Percentiles rank a stretch among this genome's conserved stretches.
Evolutionary conservation across 1,139 yeast species (phyloP).

Genomic region (Pichia sp.): DNA sequence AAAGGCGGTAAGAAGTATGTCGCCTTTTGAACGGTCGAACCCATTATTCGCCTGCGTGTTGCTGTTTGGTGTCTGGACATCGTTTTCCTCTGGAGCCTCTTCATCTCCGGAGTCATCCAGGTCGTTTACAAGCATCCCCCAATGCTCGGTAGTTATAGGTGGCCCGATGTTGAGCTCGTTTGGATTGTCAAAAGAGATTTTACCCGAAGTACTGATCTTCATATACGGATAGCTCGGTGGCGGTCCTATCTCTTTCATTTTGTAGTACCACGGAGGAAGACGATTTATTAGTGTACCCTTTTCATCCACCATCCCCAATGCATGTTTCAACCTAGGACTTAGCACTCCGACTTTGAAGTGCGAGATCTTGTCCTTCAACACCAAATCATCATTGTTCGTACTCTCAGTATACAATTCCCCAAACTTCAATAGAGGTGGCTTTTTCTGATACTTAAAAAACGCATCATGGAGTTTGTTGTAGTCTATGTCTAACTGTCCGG

Average conservation of each 20-base stretch:
- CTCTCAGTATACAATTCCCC: conserved; percentile 60
- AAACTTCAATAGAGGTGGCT: conserved; percentile 60
- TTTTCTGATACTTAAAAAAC: conserved; percentile 74
- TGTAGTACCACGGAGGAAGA: conserved; percentile 78
- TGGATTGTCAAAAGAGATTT: conserved; percentile 5
- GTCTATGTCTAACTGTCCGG: conserved; percentile 85
- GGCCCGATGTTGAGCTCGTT: conserved; percentile 8
- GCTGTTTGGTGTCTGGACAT: conserved; percentile 32
- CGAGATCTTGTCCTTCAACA: conserved; percentile 32
- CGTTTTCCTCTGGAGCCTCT: conserved; percentile 34
- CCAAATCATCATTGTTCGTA: conserved; percentile 10
- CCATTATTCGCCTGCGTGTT: conserved; percentile 29
- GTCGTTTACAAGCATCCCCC: conserved; percentile 18
- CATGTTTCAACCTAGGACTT: conserved; percentile 54
- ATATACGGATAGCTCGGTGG: conserved; percentile 81
- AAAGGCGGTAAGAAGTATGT: conserved; percentile 21
- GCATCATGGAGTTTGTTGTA: conserved; percentile 81
- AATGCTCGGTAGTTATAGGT: conserved; percentile 8
- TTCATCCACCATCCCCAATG: conserved; percentile 61
- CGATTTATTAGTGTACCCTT: conserved; percentile 19
- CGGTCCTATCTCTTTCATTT: conserved; percentile 69
- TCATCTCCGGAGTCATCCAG: conserved; percentile 32
- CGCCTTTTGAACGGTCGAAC: conserved; percentile 19
- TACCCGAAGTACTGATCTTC: conserved; percentile 38
- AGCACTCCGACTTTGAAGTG: conserved; percentile 62